These are phyloP conservation scores for Zygosaccharomyces bisporus DNA, from an alignment of 805 yeast species.

Conservation along the genomic window DNA sequence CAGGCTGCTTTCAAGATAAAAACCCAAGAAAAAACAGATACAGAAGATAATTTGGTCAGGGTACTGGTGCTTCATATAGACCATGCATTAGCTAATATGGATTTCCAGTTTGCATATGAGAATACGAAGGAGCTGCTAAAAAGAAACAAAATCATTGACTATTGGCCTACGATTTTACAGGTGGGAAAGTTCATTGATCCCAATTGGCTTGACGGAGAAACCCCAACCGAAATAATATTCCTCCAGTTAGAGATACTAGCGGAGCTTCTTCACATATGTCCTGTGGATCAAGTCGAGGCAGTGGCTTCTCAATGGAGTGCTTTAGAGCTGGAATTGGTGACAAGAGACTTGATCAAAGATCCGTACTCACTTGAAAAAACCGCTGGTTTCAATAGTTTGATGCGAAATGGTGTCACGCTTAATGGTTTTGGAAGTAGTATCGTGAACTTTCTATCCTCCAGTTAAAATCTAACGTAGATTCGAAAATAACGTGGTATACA, in stretches of 20 bases:
- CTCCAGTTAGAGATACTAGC: slow-evolving; percentile 56
- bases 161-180: slow-evolving; percentile 75
- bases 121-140: slow-evolving; percentile 39
- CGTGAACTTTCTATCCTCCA: slow-evolving; percentile 45
- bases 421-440: slow-evolving; percentile 31
- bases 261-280: slow-evolving; percentile 48
- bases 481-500: not conserved
- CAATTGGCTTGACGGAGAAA: slow-evolving; percentile 40
- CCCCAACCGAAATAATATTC: slow-evolving; percentile 39
- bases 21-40: slow-evolving; percentile 10
- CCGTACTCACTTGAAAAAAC: slow-evolving; percentile 18
- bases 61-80: slow-evolving; percentile 56
- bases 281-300: slow-evolving; percentile 50
- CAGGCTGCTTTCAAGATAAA: slow-evolving; percentile 38
- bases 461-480: slow-evolving; percentile 18
- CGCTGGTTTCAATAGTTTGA: not conserved
- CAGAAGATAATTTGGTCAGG: slow-evolving; percentile 14
- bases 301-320: slow-evolving; percentile 63
- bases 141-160: slow-evolving; percentile 22
- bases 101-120: slow-evolving; percentile 56
- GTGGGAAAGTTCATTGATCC: slow-evolving; percentile 58
- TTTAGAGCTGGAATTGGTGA: slow-evolving; percentile 41
- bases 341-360: slow-evolving; percentile 31
- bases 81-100: slow-evolving; percentile 57
- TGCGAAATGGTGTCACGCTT: slow-evolving; percentile 4